These are phyloP conservation scores for Sporothrix brunneoviolacea DNA, from an alignment of 2,329 filamentous ascomycete species.

Conservation along the genomic window DNA sequence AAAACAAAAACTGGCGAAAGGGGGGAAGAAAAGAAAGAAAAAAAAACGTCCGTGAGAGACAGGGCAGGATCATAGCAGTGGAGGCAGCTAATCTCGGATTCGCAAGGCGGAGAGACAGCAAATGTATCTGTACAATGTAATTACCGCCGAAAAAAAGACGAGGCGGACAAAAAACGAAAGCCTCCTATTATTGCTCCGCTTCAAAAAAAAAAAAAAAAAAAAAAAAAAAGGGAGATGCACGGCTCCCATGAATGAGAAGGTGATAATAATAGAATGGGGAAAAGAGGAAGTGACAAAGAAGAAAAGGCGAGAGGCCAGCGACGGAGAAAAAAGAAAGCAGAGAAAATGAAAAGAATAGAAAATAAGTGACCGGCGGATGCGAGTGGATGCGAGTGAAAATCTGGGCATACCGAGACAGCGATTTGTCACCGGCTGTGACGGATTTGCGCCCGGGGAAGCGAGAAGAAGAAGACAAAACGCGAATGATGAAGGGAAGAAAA, in stretches of 20 bases:
- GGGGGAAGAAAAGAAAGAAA: background rate
- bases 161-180: background rate
- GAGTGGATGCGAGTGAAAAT: no score
- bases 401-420: constrained; percentile 5
- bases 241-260: no score
- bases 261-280: background rate
- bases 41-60: background rate
- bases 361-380: no score
- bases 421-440: background rate
- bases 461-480: background rate
- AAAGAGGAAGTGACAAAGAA: no score
- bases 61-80: background rate
- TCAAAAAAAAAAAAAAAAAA: background rate
- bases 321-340: background rate
- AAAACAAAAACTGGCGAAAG: background rate
- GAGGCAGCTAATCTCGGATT: background rate
- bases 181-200: no score
- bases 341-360: background rate
- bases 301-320: background rate
- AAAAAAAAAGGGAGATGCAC: background rate
- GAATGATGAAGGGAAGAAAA: background rate
- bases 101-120: background rate
- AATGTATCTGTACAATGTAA: no score
- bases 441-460: background rate
- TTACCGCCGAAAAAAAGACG: background rate